A percentile compares a stretch with the other conserved stretches of the same genome.
Evolutionary conservation across 495 filamentous ascomycete species (phyloP).

Genomic region (Talaromyces thailandensis): DNA sequence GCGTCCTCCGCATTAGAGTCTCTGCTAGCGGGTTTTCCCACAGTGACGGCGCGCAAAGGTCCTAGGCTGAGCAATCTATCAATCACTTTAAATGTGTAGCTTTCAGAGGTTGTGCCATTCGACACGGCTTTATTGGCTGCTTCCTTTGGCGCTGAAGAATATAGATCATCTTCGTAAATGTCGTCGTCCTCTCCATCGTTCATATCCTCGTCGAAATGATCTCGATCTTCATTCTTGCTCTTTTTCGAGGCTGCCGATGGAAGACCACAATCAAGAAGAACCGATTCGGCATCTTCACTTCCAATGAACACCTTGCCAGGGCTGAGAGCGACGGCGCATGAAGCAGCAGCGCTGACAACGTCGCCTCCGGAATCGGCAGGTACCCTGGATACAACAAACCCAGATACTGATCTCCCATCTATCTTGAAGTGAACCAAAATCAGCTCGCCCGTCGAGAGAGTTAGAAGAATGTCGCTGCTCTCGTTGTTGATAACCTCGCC

Average conservation of each 20-base stretch:
- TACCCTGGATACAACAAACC: conserved; percentile 60
- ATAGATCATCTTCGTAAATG: conserved; percentile 67
- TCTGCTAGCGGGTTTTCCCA: conserved; percentile 34
- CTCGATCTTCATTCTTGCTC: conserved; percentile 34
- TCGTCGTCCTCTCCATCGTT: conserved; percentile 55
- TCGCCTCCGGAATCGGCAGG: conserved; percentile 47
- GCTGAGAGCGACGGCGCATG: conserved; percentile 58
- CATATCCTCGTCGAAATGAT: conserved; percentile 25
- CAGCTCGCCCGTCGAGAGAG: conserved; percentile 67
- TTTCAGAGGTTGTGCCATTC: conserved; percentile 28
- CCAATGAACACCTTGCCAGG: conserved; percentile 75
- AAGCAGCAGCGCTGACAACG: conserved; percentile 53
- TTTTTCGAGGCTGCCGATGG: conserved; percentile 39
- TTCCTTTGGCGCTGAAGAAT: conserved; percentile 38
- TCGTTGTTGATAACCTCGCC: conserved; percentile 67
- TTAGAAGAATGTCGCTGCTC: conserved; percentile 74
- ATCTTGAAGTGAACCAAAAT: conserved; percentile 73
- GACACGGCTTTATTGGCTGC: conserved; percentile 11
- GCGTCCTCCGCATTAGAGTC: conserved; percentile 26
- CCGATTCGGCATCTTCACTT: conserved; percentile 73
- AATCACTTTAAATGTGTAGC: conserved; percentile 65
- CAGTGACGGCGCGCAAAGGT: conserved; percentile 62
- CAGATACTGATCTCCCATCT: conserved; percentile 89
- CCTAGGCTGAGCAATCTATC: conserved; percentile 70
- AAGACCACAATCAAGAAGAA: conserved; percentile 70